Percentiles rank a stretch among this genome's conserved stretches.
Conservation (phyloP, 2,329 filamentous ascomycete species). For the Myotisia sp. region DNA sequence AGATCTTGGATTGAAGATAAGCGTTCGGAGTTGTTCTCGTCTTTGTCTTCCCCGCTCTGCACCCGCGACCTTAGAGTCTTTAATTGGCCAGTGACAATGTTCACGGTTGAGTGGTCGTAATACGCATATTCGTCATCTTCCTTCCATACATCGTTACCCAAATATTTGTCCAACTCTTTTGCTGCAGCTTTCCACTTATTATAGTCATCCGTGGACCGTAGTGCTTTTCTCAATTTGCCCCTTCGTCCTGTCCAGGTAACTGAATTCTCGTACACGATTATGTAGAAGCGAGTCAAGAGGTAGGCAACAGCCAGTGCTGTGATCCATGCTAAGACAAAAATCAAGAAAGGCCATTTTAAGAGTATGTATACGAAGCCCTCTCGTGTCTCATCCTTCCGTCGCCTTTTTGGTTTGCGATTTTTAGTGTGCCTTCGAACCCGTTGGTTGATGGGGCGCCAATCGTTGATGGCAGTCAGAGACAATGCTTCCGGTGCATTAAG, state of each 20-base stretch:
- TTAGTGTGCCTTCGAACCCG: constrained; percentile 42
- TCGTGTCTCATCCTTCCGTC: constrained; percentile 77
- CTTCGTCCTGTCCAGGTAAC: constrained; percentile 76
- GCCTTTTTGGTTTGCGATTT: constrained; percentile 33
- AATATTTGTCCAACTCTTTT: constrained; percentile 60
- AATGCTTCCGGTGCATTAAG: constrained; percentile 66
- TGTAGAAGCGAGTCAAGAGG: constrained; percentile 70
- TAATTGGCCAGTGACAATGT: constrained; percentile 62
- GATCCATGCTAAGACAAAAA: constrained; percentile 71
- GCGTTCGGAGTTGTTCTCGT: constrained; percentile 14
- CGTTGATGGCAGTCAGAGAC: constrained; percentile 75
- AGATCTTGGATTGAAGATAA: constrained; percentile 52
- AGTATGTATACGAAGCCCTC: constrained; percentile 84
- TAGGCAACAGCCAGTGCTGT: constrained; percentile 59
- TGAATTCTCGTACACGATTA: constrained; percentile 82
- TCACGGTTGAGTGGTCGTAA: constrained; percentile 78
- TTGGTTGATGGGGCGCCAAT: constrained; percentile 83
- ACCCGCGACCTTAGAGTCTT: constrained; percentile 30
- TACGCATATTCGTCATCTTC: constrained; percentile 48
- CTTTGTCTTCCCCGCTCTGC: constrained; percentile 18
- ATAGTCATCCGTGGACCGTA: constrained; percentile 62
- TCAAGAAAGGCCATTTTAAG: constrained; percentile 80
- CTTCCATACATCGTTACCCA: constrained; percentile 52
- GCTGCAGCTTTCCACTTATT: constrained; percentile 71
- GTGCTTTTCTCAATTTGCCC: constrained; percentile 52